Evolutionary conservation across 176 grass and related monocot species (phyloP), one percentile per base, ranked within the genome.

Genomic region (Leersia perrieri): DNA sequence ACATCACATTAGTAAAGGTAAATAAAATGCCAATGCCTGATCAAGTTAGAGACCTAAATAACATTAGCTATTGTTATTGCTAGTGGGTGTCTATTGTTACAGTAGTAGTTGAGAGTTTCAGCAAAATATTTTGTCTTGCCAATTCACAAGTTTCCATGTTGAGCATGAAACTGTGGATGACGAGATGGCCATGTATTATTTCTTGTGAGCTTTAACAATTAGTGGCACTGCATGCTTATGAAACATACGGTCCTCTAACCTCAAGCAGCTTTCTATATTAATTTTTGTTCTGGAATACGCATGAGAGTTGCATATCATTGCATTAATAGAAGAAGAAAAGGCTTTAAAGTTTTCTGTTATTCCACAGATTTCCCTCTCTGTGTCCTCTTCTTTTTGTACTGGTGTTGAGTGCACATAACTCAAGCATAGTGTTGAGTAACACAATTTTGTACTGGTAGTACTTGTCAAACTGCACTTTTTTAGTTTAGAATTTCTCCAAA

Each of bases 141-240:
- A 11, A 1, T 33, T 0, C 9, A 25, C 20, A 39, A 68, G 47
- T 83, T 60, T 60, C 5, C 39, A 68, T 29, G 41, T 36, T 26
- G 4, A 28, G 32, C 68, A 73, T 61, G 36, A 18, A 77, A 72
- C 25, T 64, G 10, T n/a, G 30, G 25, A 70, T 58, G 45, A 18
- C 47, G 22, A 20, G 45, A 49, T 49, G n/a, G n/a, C n/a, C n/a
- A 49, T 22, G 5, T 53, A 55, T 69, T 33, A 36, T 33, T 72
- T 70, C 27, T 79, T 51, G 76, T 66, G 20, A 79, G 33, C 76
- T 81, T 36, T 30, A 30, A 70, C 51, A 39, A 60, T 61, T 28
- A 81, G 53, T 20, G 58, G 34, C 34, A 14, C 3, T 15, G 53
- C 10, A 57, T 57, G 53, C 7, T 57, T 57, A 57, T 23, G n/a